Percentiles rank a stretch among this genome's conserved stretches.
phyloP scores from a whole-genome alignment of 192 early-diverging fungal species.

The Mortierella claussenii region DNA sequence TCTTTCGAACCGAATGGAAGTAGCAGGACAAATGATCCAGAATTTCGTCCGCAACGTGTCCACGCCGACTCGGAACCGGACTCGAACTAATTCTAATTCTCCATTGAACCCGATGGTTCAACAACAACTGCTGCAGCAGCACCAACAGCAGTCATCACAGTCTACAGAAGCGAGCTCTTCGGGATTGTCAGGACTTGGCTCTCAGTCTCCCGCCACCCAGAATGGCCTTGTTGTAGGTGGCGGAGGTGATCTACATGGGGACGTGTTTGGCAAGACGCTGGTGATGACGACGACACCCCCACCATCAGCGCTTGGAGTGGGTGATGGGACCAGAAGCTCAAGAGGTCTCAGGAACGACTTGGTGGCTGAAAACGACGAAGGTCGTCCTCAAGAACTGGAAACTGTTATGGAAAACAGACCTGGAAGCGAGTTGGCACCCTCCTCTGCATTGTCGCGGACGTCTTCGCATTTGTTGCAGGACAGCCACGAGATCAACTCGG shows the following conservation, averaged over 20 bases:
- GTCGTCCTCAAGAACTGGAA: too few relatives aligned
- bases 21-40: slow-evolving; percentile 27
- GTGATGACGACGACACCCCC: slow-evolving; percentile 10
- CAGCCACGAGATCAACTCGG: not conserved
- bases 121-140: not conserved
- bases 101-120: slow-evolving; percentile 29
- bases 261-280: slow-evolving; percentile 42
- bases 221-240: not conserved
- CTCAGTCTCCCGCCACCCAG: too few relatives aligned
- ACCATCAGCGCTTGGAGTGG: not conserved
- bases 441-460: not conserved
- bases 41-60: slow-evolving; percentile 45
- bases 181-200: too few relatives aligned
- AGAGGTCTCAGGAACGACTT: too few relatives aligned
- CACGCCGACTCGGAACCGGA: slow-evolving; percentile 22
- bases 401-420: too few relatives aligned
- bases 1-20: slow-evolving; percentile 17
- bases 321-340: not conserved
- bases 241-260: not conserved
- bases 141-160: not conserved
- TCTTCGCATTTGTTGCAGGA: not conserved
- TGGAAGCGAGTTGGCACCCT: not conserved
- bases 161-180: not conserved
- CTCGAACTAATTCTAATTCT: slow-evolving; percentile 44
- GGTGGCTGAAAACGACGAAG: too few relatives aligned